phyloP scores from a whole-genome alignment of 768 basidiomycete species.

The Amyloporia xantha region DNA sequence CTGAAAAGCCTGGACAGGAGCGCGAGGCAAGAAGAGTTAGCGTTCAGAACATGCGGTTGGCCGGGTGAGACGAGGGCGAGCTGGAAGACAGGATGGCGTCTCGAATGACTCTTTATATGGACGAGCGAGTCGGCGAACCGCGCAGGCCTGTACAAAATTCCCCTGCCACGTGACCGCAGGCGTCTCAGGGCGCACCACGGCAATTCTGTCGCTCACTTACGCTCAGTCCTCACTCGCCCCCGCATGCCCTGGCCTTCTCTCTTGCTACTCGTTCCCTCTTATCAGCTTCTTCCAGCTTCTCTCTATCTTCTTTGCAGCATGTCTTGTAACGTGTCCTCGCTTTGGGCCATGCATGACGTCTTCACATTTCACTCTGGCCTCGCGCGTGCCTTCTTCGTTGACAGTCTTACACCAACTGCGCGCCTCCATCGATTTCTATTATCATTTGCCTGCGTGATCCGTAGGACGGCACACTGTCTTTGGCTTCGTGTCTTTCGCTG shows the following conservation, averaged over 20 bases:
- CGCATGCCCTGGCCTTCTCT: conserved; percentile 5
- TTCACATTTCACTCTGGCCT: not conserved
- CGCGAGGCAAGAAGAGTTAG: not conserved
- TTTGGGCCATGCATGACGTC: not conserved
- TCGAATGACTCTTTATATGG: conserved; percentile 1
- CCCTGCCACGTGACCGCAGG: not conserved
- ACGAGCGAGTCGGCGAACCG: not conserved
- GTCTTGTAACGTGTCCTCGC: not conserved
- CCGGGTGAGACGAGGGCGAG: conserved; percentile 1
- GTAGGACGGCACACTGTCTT: not conserved
- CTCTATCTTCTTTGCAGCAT: not conserved
- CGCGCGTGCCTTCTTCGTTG: not conserved
- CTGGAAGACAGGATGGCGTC: conserved; percentile 1
- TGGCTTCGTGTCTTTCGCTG: not conserved
- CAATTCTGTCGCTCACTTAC: not conserved
- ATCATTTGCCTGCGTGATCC: not conserved
- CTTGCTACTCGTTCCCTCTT: conserved; percentile 4
- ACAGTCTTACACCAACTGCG: not conserved
- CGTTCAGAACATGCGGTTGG: not conserved
- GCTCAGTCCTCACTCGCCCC: conserved; percentile 2
- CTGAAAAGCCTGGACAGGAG: not conserved
- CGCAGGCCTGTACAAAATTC: not conserved
- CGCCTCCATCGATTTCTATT: not conserved
- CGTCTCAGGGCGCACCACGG: conserved; percentile 1
- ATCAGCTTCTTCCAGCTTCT: not conserved